Percentiles rank a stretch among this genome's conserved stretches.
Conservation (phyloP, 495 filamentous ascomycete species). For the Xylaria palmicola region DNA sequence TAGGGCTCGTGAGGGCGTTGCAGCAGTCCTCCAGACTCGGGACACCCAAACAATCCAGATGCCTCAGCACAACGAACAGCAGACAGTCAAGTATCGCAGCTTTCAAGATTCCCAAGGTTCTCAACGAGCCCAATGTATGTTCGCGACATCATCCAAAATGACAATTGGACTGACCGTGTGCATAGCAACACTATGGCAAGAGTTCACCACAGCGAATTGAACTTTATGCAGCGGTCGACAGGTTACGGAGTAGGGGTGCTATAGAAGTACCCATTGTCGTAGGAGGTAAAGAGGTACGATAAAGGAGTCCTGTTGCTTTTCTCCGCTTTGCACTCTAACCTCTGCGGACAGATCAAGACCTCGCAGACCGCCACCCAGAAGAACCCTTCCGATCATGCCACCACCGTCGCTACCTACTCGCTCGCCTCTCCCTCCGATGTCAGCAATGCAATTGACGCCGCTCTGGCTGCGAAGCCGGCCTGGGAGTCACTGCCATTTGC, state of each 20-base stretch:
- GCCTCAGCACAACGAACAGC: constrained; percentile 17
- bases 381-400: constrained; percentile 72
- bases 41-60: background rate
- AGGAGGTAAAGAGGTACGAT: constrained; percentile 69
- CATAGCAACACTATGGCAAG: constrained; percentile 82
- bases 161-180: constrained; percentile 20
- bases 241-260: constrained; percentile 57
- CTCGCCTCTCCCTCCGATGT: constrained; percentile 72
- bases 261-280: constrained; percentile 76
- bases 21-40: constrained; percentile 6
- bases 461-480: constrained; percentile 72
- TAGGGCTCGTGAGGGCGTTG: constrained; percentile 26
- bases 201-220: constrained; percentile 73
- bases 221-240: constrained; percentile 66
- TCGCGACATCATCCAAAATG: background rate
- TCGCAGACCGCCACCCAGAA: constrained; percentile 57
- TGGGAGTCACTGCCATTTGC: constrained; percentile 84
- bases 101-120: constrained; percentile 83
- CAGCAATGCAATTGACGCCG: constrained; percentile 70
- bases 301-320: background rate
- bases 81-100: constrained; percentile 55
- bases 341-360: constrained; percentile 49
- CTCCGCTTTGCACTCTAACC: background rate
- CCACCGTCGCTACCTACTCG: constrained; percentile 75
- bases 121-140: constrained; percentile 93